Conservation (phyloP, 345 rosid species). For the Bretschneidera sinensis region DNA sequence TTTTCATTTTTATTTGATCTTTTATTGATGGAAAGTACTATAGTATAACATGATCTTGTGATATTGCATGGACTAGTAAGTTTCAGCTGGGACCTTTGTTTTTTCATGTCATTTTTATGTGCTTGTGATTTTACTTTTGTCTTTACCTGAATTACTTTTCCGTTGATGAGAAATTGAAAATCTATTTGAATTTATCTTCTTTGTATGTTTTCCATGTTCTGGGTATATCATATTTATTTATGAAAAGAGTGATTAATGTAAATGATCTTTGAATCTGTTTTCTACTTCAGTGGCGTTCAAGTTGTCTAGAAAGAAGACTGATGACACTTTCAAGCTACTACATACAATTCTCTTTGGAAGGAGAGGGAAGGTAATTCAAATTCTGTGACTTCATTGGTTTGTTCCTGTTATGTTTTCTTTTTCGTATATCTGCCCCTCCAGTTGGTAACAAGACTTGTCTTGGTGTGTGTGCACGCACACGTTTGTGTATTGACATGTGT, state of each 20-base stretch:
- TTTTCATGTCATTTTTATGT: too few species aligned
- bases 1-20: too few species aligned
- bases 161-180: neutral
- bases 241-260: neutral
- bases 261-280: neutral
- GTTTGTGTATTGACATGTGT: neutral
- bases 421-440: conserved; percentile 2
- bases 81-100: too few species aligned
- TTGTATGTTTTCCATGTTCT: neutral
- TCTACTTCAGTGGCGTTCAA: conserved; percentile 68
- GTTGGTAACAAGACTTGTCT: conserved; percentile 4
- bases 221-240: neutral
- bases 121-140: too few species aligned
- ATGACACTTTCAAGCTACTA: conserved; percentile 67
- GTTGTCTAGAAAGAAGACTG: conserved; percentile 69
- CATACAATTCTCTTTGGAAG: conserved; percentile 72
- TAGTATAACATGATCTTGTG: too few species aligned
- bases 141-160: too few species aligned
- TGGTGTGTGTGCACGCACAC: neutral
- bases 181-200: neutral
- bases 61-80: too few species aligned
- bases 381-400: neutral
- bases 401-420: neutral
- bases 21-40: too few species aligned
- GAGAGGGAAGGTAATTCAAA: conserved; percentile 69